Base-by-base conservation (phyloP, 2,329 filamentous ascomycete genomes). In the Pestalotiopsis sp. region DNA sequence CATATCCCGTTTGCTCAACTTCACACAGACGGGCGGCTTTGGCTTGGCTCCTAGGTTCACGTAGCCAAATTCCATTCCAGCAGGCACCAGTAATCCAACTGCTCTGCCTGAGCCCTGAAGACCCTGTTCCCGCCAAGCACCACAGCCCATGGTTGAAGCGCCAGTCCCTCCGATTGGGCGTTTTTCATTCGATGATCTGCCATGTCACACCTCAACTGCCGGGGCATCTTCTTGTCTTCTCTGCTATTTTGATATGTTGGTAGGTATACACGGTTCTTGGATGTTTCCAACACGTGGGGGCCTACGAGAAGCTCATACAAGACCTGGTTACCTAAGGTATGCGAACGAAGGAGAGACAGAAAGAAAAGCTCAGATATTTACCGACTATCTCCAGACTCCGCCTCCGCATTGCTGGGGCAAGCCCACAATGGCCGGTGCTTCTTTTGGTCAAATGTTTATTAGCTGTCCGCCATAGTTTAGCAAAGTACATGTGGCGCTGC, bases 241-340 rank as follows among this genome's bases (percentile, higher is more conserved):
- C 20, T 49, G 27, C 36, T 61, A 52, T 52, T 52, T 52, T 52
- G 20, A 52, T 52, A 52, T n/a, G 17, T 31, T 31, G 27, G 27
- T 31, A 31, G 27, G 20, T n/a, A 17, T 52, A n/a, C 45, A 52
- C 39, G 17, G 20, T 52, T 52, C 52, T 61, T 67, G 52, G 36
- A 58, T 27, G 65, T 59, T 67, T 67, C n/a, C 65, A 61, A 67
- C 31, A n/a, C 27, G 65, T 67, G 65, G 65, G 65, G 65, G 65
- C 52, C 27, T 41, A 23, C 36, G 57, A 20, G 12, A 25, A 52
- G 11, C 61, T 49, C 38, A 17, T 17, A 45, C 38, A 49, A 27
- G 9, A 36, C 17, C 7, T 13, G 57, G 57, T 59, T 59, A 36
- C 57, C 17, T 52, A n/a, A 52, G 45, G 13, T 52, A 9, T n/a